Evolutionary conservation across 139 green algal species (phyloP).

Genomic region (Asterochloris sp.): DNA sequence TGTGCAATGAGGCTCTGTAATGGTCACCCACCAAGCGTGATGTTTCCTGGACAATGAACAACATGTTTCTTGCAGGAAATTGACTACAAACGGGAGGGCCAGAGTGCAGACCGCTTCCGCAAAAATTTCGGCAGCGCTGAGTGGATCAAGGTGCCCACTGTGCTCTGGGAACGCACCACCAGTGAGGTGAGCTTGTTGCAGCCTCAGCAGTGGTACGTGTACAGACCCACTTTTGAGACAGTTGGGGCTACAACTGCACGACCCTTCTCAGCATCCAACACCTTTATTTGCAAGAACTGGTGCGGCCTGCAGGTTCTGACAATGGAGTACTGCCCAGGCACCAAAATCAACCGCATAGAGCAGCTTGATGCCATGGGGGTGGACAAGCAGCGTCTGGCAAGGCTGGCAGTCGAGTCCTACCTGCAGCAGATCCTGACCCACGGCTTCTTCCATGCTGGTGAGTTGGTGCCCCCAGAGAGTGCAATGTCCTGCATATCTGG

Average conservation of each 20-base stretch:
- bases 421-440: conserved; percentile 90
- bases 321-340: conserved; percentile 92
- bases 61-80: conserved; percentile 69
- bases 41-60: not conserved
- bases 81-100: conserved; percentile 91
- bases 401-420: conserved; percentile 88
- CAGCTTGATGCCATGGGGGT: conserved; percentile 83
- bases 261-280: not conserved
- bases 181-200: conserved; percentile 39
- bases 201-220: not conserved
- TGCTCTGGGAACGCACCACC: conserved; percentile 86
- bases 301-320: conserved; percentile 64
- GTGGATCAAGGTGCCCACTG: conserved; percentile 93
- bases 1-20: too few relatives aligned
- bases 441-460: conserved; percentile 92
- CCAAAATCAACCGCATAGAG: conserved; percentile 91
- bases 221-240: not conserved
- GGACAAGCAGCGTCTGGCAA: conserved; percentile 81
- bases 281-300: not conserved
- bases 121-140: conserved; percentile 48
- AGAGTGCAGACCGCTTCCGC: conserved; percentile 88
- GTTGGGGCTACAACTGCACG: too few relatives aligned
- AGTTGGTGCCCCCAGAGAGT: too few relatives aligned
- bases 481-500: too few relatives aligned
- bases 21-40: too few relatives aligned